phyloP scores from a whole-genome alignment of 1,284 basidiomycete genomes.

The Volvariella volvacea region DNA sequence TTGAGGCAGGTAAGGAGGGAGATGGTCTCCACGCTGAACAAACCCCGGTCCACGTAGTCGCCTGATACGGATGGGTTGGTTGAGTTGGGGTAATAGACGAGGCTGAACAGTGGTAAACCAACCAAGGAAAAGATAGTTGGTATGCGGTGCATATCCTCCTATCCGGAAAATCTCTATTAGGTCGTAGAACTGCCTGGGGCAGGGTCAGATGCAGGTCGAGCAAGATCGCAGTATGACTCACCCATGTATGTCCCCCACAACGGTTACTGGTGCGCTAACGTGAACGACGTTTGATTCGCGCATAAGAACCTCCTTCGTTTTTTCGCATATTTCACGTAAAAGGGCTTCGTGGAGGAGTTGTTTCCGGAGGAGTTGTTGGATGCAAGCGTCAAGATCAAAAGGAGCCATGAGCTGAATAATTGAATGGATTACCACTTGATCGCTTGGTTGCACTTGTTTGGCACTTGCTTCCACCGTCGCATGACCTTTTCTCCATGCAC shows the following conservation, averaged over 20 bases:
- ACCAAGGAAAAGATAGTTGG: conserved; percentile 98
- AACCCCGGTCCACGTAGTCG: conserved; percentile 96
- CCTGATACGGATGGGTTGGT: conserved; percentile 43
- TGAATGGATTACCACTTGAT: conserved; percentile 15
- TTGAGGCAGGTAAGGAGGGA: conserved; percentile 96
- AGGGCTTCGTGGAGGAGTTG: conserved; percentile 90
- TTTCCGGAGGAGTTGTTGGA: conserved; percentile 84
- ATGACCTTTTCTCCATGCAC: too few relatives aligned
- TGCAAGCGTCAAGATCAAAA: conserved; percentile 94
- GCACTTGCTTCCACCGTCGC: conserved; percentile 9
- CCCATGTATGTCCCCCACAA: conserved; percentile 99
- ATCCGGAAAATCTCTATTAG: conserved; percentile 98
- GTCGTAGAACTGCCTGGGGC: conserved; percentile 94
- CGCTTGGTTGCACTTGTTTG: conserved; percentile 31
- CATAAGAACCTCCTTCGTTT: conserved; percentile 98
- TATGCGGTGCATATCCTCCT: conserved; percentile 93
- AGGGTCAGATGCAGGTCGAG: conserved; percentile 19
- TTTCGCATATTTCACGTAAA: conserved; percentile 94
- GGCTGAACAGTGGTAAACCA: conserved; percentile 22
- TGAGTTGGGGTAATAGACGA: conserved; percentile 8
- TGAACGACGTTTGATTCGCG: conserved; percentile 98
- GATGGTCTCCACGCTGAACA: conserved; percentile 98
- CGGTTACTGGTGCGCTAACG: conserved; percentile 96
- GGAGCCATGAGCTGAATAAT: conserved; percentile 58
- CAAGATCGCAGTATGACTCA: conserved; percentile 38